A percentile compares a stretch with the other conserved stretches of the same genome.
These are phyloP conservation scores for Ophiostoma ips DNA, from an alignment of 2,329 filamentous ascomycete species.

Conservation along the genomic window DNA sequence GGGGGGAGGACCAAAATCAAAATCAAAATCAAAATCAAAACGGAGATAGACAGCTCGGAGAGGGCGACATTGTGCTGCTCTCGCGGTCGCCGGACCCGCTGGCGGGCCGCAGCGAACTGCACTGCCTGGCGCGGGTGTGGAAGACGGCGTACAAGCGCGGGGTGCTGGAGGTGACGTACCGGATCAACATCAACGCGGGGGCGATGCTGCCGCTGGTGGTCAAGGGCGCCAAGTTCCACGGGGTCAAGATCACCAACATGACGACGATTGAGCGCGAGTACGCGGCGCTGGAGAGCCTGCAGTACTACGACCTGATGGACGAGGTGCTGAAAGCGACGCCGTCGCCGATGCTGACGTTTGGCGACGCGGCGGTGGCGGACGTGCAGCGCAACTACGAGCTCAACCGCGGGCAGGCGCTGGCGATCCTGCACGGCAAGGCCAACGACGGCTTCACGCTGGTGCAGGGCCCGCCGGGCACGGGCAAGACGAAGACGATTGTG, in stretches of 20 bases:
- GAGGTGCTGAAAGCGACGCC: slow-evolving; percentile 79
- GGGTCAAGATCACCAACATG: slow-evolving; percentile 79
- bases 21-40: no score
- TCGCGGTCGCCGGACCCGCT: slow-evolving; percentile 62
- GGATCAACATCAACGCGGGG: slow-evolving; percentile 55
- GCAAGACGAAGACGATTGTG: slow-evolving; percentile 96
- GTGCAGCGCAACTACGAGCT: slow-evolving; percentile 67
- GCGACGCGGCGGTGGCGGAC: slow-evolving; percentile 54
- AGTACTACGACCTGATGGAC: slow-evolving; percentile 91
- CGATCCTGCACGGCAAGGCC: slow-evolving; percentile 79
- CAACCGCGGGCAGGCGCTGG: slow-evolving; percentile 79
- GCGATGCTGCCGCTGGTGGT: slow-evolving; percentile 49
- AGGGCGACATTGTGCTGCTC: slow-evolving; percentile 81
- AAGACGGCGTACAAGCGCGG: slow-evolving; percentile 69
- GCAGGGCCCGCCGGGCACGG: slow-evolving; percentile 89
- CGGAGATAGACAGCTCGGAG: slow-evolving; percentile 36
- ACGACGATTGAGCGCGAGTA: slow-evolving; percentile 93
- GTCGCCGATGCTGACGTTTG: slow-evolving; percentile 73
- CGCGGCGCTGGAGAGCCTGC: slow-evolving; percentile 74
- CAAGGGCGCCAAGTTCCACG: slow-evolving; percentile 56
- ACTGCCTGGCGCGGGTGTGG: slow-evolving; percentile 78
- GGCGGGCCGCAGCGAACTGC: slow-evolving; percentile 48
- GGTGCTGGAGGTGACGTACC: slow-evolving; percentile 71
- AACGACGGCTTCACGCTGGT: slow-evolving; percentile 97
- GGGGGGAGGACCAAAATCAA: slow-evolving; percentile 35